Evolutionary conservation across 257 asterid genomes (phyloP).

Genomic region (Gentiana straminea): DNA sequence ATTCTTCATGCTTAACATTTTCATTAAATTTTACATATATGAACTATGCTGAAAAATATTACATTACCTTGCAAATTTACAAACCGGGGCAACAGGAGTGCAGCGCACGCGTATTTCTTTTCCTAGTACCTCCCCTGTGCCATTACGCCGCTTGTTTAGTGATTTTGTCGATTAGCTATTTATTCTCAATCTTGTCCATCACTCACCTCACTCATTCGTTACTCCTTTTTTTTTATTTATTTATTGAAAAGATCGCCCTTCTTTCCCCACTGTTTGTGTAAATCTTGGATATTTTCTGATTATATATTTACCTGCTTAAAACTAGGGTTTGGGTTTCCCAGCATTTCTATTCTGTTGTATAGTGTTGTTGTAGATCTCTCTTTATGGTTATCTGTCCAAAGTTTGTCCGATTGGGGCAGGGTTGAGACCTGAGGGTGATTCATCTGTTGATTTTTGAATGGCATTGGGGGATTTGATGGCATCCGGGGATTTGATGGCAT

Average conservation of each 20-base stretch:
- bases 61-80: too few species aligned
- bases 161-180: constrained; percentile 54
- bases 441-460: constrained; percentile 37
- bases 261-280: background rate
- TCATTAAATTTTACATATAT: too few species aligned
- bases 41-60: too few species aligned
- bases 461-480: constrained; percentile 99
- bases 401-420: constrained; percentile 85
- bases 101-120: too few species aligned
- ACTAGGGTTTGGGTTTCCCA: constrained; percentile 33
- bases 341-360: too few species aligned
- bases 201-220: constrained; percentile 15
- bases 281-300: background rate
- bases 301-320: background rate
- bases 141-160: constrained; percentile 36
- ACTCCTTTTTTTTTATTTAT: background rate
- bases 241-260: constrained; percentile 6
- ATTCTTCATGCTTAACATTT: too few species aligned
- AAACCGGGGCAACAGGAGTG: too few species aligned
- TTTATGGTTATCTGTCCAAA: constrained; percentile 51
- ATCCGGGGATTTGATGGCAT: constrained; percentile 91
- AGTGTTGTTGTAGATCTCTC: constrained; percentile 16
- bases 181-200: constrained; percentile 1
- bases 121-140: constrained; percentile 30
- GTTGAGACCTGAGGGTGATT: constrained; percentile 15